Conservation (phyloP, 2,329 filamentous ascomycete genomes). For the Penicillium sp. region DNA sequence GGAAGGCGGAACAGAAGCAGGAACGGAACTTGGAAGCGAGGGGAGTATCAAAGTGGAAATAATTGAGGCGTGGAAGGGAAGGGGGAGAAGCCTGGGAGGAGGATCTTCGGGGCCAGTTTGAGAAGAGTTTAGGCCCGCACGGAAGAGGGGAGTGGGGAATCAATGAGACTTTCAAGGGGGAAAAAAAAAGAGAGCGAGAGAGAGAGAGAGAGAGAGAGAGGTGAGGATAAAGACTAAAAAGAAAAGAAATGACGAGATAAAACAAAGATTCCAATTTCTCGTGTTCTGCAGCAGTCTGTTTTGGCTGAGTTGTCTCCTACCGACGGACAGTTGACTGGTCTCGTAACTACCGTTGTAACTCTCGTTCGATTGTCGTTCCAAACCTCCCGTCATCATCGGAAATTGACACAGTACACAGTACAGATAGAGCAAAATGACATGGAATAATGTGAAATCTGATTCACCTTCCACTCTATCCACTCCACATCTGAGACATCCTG, state of each 20-base stretch:
- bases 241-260: background rate
- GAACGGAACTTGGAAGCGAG: slow-evolving; percentile 18
- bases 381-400: background rate
- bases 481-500: slow-evolving; percentile 27
- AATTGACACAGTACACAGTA: background rate
- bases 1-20: slow-evolving; percentile 8
- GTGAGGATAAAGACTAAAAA: background rate
- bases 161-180: slow-evolving; percentile 1
- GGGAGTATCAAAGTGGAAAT: slow-evolving; percentile 21
- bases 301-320: too few relatives aligned
- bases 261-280: background rate
- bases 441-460: slow-evolving; percentile 17
- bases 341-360: too few relatives aligned
- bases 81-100: background rate
- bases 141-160: background rate
- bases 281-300: background rate
- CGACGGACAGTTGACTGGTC: too few relatives aligned
- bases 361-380: background rate
- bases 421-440: background rate
- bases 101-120: background rate
- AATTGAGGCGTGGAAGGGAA: slow-evolving; percentile 20
- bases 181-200: background rate
- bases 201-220: background rate
- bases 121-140: background rate
- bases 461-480: slow-evolving; percentile 7